These are phyloP conservation scores for Pseudognaphalium luteoalbum DNA, from an alignment of 129 eudicot species.

Conservation along the genomic window DNA sequence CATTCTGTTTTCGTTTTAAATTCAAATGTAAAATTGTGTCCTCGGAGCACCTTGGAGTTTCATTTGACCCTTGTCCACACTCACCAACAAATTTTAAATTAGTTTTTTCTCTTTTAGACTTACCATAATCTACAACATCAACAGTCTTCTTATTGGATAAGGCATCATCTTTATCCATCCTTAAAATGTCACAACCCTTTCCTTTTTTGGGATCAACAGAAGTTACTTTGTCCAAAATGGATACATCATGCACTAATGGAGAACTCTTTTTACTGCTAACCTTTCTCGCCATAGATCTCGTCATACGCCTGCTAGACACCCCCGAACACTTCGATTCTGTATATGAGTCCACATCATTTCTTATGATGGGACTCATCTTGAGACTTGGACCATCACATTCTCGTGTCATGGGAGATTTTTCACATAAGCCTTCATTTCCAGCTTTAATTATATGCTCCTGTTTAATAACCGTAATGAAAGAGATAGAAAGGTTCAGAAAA, in stretches of 20 bases:
- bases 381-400: constrained; percentile 22
- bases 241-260: not conserved
- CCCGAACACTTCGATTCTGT: constrained; percentile 4
- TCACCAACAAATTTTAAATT: not conserved
- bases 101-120: constrained; percentile 15
- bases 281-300: constrained; percentile 32
- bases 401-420: constrained; percentile 13
- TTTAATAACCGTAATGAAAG: constrained; percentile 18
- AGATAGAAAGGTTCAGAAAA: constrained; percentile 7
- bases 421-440: constrained; percentile 21
- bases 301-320: constrained; percentile 27
- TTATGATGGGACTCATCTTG: constrained; percentile 3
- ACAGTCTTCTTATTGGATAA: constrained; percentile 13
- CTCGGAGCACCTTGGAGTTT: constrained; percentile 19
- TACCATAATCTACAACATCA: constrained; percentile 18
- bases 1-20: constrained; percentile 21
- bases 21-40: constrained; percentile 14
- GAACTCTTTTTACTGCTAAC: constrained; percentile 8
- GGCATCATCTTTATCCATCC: constrained; percentile 7
- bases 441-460: constrained; percentile 25
- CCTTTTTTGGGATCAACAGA: not conserved
- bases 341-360: constrained; percentile 9
- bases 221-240: constrained; percentile 15
- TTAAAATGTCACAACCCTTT: constrained; percentile 17
- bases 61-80: constrained; percentile 12